Conservation (phyloP, 2,329 filamentous ascomycete genomes). For the Diaporthe ilicicola region DNA sequence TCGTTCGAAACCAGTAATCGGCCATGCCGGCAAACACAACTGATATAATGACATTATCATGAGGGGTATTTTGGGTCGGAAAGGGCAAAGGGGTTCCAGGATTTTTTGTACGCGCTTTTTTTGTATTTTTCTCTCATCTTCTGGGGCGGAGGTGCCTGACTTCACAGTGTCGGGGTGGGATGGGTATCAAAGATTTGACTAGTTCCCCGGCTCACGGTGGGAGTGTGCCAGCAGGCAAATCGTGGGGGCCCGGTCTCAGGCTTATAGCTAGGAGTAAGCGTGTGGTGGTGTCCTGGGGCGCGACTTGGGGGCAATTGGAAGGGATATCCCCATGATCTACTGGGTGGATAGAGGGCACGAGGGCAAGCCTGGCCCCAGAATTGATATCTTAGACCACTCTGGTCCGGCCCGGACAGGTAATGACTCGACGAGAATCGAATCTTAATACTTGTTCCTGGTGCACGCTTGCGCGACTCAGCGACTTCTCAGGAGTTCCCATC, state of each 20-base stretch:
- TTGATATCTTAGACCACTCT: conserved; percentile 13
- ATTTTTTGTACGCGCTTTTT: background rate
- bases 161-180: background rate
- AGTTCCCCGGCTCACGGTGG: background rate
- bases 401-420: background rate
- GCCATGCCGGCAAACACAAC: conserved; percentile 4
- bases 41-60: conserved; percentile 22
- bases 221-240: background rate
- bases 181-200: too few species aligned
- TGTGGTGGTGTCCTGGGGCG: background rate
- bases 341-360: background rate
- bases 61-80: background rate
- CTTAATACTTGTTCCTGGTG: conserved; percentile 7
- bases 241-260: background rate
- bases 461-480: conserved; percentile 3
- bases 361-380: background rate
- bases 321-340: background rate
- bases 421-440: conserved; percentile 17
- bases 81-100: conserved; percentile 11
- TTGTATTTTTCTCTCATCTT: background rate
- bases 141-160: background rate
- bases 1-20: conserved; percentile 13
- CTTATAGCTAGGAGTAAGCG: conserved; percentile 3
- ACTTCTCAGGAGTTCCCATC: background rate
- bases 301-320: background rate